Evolutionary conservation across 805 yeast species (phyloP).

Genomic region (Hanseniaspora occidentalis): DNA sequence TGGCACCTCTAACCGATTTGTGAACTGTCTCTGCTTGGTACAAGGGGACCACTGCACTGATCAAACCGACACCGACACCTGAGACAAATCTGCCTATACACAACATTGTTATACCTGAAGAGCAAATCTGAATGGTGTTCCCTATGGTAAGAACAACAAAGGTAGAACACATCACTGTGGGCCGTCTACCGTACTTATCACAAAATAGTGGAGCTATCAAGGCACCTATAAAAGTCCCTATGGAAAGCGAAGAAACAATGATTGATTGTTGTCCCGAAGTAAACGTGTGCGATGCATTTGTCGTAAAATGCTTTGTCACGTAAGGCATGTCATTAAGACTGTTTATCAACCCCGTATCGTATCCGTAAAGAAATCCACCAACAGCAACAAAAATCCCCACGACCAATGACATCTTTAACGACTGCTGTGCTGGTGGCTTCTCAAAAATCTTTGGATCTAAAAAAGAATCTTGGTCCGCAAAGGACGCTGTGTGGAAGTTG

Average conservation of each 20-base stretch:
- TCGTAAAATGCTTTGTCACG: conserved; percentile 45
- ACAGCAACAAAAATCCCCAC: conserved; percentile 77
- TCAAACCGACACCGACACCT: conserved; percentile 63
- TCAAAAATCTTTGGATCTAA: conserved; percentile 15
- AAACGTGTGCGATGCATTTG: conserved; percentile 30
- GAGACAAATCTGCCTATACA: conserved; percentile 65
- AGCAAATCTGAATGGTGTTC: conserved; percentile 52
- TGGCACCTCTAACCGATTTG: conserved; percentile 67
- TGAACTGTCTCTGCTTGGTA: conserved; percentile 81
- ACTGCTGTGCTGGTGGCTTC: conserved; percentile 27
- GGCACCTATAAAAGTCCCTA: conserved; percentile 71
- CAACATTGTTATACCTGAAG: conserved; percentile 36
- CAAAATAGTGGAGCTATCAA: conserved; percentile 46
- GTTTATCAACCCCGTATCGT: conserved; percentile 79
- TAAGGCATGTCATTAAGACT: conserved; percentile 66
- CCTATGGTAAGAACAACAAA: conserved; percentile 60
- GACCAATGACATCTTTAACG: conserved; percentile 50
- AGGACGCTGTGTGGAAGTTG: neutral
- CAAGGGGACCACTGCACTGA: conserved; percentile 70
- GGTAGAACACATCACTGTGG: conserved; percentile 48
- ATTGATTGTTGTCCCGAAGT: conserved; percentile 54
- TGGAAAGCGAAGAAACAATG: conserved; percentile 64
- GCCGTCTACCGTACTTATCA: conserved; percentile 62
- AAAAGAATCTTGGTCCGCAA: conserved; percentile 2
- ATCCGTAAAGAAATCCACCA: conserved; percentile 87